Evolutionary conservation across 495 filamentous ascomycete species (phyloP), one percentile per base, ranked within the genome.

Genomic region (Hypoxylon fuscum): DNA sequence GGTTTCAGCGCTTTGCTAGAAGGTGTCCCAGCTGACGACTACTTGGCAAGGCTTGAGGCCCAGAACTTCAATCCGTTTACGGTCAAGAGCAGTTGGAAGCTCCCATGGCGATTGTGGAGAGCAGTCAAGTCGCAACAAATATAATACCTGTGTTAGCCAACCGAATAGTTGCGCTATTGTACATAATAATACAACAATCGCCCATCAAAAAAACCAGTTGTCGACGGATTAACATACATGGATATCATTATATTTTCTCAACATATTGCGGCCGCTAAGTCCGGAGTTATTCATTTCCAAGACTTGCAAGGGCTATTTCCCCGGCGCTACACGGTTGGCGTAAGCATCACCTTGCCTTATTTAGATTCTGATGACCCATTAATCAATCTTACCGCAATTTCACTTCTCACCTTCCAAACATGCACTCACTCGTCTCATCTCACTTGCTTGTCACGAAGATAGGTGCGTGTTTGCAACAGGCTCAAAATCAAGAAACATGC

Each of bases 71-170:
- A 98, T 76, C 59, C 85, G 73, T 65, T 87, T 83, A 68, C 71
- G 88, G 72, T 87, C 83, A 71, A 78, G 77, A 83, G 85, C 35
- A 90, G 92, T 57, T 98, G 95, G 95, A 90, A 82, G 68, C 78
- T 98, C 38, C 94, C 95, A 4, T 97, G 89, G 89, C 88, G 84
- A 56, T 80, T 92, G 18, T 98, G 91, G 76, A 83, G 84, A 74
- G 90, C 89, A 0, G 86, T 83, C 47, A 81, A 74, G 48, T 81
- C 80, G 7, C 81, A 83, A 69, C 82, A 77, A 60, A 82, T 94
- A 49, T 72, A 50, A 72, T 17, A 21, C 5, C 11, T 4, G 1
- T 5, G 11, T 35, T 27, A 6, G 3, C 5, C 10, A 5, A 49
- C 17, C 10, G 20, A 29, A 34, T 10, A 20, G 12, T 40, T 27